phyloP scores from a whole-genome alignment of 768 basidiomycete species.

The Lactifluus hygrophoroides region DNA sequence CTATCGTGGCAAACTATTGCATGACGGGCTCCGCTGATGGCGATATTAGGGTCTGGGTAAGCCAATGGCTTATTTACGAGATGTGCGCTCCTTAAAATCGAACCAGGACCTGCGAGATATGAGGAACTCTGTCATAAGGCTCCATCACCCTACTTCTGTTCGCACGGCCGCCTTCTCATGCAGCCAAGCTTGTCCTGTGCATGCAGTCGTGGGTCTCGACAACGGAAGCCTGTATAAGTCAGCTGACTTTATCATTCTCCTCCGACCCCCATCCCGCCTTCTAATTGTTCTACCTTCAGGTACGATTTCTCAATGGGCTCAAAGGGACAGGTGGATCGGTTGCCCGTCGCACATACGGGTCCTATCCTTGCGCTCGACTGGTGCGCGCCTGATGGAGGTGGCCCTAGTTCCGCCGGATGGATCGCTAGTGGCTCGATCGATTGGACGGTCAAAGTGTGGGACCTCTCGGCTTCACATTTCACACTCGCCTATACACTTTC shows the following conservation, averaged over 20 bases:
- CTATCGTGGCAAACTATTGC: conserved; percentile 60
- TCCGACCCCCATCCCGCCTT: not conserved
- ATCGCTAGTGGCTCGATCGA: conserved; percentile 74
- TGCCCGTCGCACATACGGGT: conserved; percentile 65
- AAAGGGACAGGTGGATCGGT: conserved; percentile 59
- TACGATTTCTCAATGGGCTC: conserved; percentile 80
- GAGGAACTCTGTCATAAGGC: conserved; percentile 57
- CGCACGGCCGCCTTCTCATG: conserved; percentile 67
- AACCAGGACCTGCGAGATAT: conserved; percentile 65
- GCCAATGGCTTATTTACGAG: conserved; percentile 18
- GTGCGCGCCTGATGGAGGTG: conserved; percentile 33
- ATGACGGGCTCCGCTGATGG: conserved; percentile 78
- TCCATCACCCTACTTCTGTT: conserved; percentile 62
- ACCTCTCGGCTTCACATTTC: conserved; percentile 51
- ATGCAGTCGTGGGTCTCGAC: conserved; percentile 41
- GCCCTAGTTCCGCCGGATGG: conserved; percentile 43
- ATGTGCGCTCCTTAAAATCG: not conserved
- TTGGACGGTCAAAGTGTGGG: conserved; percentile 77
- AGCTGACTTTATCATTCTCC: conserved; percentile 9
- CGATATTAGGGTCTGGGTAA: conserved; percentile 72
- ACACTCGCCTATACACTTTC: conserved; percentile 65
- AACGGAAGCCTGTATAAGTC: conserved; percentile 44
- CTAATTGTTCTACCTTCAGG: conserved; percentile 27
- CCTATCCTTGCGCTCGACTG: conserved; percentile 71
- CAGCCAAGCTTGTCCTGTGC: conserved; percentile 52